Evolutionary conservation across 139 green algal species (phyloP).

Genomic region (Pleodorina starrii): DNA sequence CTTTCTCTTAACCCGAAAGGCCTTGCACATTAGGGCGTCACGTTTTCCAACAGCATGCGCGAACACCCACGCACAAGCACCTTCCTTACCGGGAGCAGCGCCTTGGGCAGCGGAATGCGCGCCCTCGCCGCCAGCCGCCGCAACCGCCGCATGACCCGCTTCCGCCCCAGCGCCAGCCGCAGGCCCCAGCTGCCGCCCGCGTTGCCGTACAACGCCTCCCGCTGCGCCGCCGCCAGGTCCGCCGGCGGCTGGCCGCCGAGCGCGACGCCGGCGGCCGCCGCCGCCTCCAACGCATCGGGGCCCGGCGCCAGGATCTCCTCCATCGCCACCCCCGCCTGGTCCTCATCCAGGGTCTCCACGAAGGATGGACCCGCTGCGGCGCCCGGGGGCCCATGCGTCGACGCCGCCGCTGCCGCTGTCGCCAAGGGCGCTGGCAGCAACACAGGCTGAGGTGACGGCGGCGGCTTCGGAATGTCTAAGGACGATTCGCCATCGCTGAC

Average conservation of each 20-base stretch:
- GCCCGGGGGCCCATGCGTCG: no score
- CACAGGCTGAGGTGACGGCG: neutral
- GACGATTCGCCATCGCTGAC: neutral
- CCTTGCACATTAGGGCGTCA: no score
- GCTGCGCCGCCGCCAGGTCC: neutral
- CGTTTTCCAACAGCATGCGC: no score
- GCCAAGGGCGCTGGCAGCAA: no score
- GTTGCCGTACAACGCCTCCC: neutral
- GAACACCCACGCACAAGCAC: no score
- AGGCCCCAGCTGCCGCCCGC: neutral
- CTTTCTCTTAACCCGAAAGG: no score
- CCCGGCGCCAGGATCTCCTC: slow-evolving; percentile 31
- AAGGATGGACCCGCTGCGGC: no score
- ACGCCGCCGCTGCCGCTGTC: neutral
- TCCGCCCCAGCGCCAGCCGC: neutral
- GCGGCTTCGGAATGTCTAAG: neutral
- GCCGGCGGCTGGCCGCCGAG: neutral
- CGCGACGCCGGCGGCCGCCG: neutral
- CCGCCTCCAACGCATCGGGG: neutral
- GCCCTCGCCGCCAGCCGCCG: neutral
- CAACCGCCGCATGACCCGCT: neutral
- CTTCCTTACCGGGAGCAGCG: slow-evolving; percentile 22
- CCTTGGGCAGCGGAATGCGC: slow-evolving; percentile 37
- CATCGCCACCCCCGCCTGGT: neutral
- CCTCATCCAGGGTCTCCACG: slow-evolving; percentile 27